Conservation (phyloP, 2,329 filamentous ascomycete genomes). For the Xylariaceae sp. region DNA sequence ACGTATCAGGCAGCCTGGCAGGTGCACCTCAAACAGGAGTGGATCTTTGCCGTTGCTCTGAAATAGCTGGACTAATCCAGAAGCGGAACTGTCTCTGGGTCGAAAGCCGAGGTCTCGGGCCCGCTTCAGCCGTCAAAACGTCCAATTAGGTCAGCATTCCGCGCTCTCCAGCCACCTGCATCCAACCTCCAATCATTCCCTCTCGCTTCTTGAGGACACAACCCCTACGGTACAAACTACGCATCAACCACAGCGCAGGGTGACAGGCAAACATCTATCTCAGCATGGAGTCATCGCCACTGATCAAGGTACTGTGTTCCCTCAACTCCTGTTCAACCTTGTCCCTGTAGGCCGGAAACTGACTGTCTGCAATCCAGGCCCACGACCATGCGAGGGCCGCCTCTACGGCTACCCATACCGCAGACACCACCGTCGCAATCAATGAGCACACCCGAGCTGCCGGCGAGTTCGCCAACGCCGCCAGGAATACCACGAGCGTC, state of each 20-base stretch:
- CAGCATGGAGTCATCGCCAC: conserved; percentile 60
- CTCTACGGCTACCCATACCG: conserved; percentile 64
- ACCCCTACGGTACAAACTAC: too few relatives aligned
- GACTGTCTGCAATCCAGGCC: conserved; percentile 44
- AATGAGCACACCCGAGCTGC: conserved; percentile 85
- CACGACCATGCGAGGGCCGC: conserved; percentile 86
- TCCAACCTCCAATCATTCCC: too few relatives aligned
- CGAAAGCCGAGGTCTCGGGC: too few relatives aligned
- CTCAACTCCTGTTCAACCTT: neutral
- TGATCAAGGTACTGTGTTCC: conserved; percentile 49
- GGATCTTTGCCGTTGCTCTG: too few relatives aligned
- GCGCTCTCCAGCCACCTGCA: too few relatives aligned
- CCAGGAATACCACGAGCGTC: conserved; percentile 57
- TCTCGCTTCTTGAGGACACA: neutral
- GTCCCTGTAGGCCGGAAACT: conserved; percentile 4
- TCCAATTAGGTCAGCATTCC: too few relatives aligned
- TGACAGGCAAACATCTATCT: neutral
- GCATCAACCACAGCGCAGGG: too few relatives aligned
- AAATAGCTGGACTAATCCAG: too few relatives aligned
- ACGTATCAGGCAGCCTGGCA: too few relatives aligned
- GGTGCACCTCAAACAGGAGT: too few relatives aligned
- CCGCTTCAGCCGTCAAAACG: too few relatives aligned
- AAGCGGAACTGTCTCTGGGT: too few relatives aligned
- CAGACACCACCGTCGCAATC: conserved; percentile 72
- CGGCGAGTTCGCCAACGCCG: conserved; percentile 77